These are phyloP conservation scores for Aspergillus homomorphus DNA, from an alignment of 495 filamentous ascomycete genomes.

Conservation along the genomic window DNA sequence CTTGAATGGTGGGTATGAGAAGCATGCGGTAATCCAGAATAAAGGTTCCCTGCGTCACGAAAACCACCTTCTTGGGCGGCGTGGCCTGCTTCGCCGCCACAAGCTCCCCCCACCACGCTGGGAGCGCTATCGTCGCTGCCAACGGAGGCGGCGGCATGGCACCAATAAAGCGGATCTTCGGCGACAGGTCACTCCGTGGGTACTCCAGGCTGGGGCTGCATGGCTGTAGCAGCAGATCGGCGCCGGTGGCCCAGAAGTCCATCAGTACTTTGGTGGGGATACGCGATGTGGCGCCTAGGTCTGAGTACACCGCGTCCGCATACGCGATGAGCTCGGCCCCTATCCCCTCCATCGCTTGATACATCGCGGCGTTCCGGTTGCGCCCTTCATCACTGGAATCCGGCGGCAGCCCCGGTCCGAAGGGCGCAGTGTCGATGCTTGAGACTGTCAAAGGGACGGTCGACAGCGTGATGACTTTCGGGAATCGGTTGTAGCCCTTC, in stretches of 20 bases:
- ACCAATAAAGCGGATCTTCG: constrained; percentile 6
- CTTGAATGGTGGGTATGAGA: constrained; percentile 6
- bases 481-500: constrained; percentile 3
- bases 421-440: constrained; percentile 5
- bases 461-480: neutral
- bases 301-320: neutral
- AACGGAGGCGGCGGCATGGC: neutral
- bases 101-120: constrained; percentile 5
- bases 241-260: neutral
- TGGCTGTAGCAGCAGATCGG: constrained; percentile 1
- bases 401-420: constrained; percentile 4
- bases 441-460: neutral
- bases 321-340: neutral
- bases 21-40: constrained; percentile 5
- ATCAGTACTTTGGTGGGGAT: neutral
- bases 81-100: neutral
- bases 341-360: neutral
- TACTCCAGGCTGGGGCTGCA: constrained; percentile 11
- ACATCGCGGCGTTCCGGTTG: constrained; percentile 5
- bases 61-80: constrained; percentile 1
- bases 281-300: neutral
- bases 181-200: constrained; percentile 7
- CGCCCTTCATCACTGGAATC: constrained; percentile 6
- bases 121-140: neutral
- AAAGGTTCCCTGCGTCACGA: constrained; percentile 9